Conservation (phyloP, 257 asterid species). For the Ajuga chamaepitys region DNA sequence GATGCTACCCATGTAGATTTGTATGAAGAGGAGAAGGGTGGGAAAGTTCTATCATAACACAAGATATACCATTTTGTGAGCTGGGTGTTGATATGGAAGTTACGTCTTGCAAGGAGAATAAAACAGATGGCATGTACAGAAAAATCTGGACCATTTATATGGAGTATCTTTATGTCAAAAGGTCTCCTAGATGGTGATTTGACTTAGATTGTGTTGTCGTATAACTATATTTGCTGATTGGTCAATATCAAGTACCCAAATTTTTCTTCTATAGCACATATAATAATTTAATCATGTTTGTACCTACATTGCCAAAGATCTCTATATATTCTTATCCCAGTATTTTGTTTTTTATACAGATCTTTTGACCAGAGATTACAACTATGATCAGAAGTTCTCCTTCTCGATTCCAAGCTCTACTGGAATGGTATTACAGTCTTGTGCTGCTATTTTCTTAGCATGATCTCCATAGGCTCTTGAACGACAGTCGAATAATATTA, state of each 20-base stretch:
- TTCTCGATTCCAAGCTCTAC: constrained; percentile 60
- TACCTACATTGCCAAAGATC: background rate
- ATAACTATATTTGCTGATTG: background rate
- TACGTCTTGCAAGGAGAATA: background rate
- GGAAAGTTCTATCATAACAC: background rate
- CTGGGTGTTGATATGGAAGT: background rate
- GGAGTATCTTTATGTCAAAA: too few species aligned
- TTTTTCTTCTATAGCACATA: background rate
- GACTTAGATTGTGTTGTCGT: background rate
- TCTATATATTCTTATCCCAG: background rate
- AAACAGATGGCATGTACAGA: background rate
- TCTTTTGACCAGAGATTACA: constrained; percentile 78
- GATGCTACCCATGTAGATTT: background rate
- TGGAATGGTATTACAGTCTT: constrained; percentile 54
- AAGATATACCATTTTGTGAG: background rate
- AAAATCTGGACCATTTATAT: background rate
- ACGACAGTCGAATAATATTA: constrained; percentile 3
- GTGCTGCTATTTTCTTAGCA: background rate
- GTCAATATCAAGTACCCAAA: background rate
- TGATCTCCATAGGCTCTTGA: background rate
- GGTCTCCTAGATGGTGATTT: background rate
- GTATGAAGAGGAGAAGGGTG: background rate
- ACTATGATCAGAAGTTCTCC: constrained; percentile 78
- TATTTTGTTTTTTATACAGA: constrained; percentile 34
- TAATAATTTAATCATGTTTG: background rate